These are phyloP conservation scores for Lipomyces starkeyi DNA, from an alignment of 805 yeast genomes.

Conservation along the genomic window DNA sequence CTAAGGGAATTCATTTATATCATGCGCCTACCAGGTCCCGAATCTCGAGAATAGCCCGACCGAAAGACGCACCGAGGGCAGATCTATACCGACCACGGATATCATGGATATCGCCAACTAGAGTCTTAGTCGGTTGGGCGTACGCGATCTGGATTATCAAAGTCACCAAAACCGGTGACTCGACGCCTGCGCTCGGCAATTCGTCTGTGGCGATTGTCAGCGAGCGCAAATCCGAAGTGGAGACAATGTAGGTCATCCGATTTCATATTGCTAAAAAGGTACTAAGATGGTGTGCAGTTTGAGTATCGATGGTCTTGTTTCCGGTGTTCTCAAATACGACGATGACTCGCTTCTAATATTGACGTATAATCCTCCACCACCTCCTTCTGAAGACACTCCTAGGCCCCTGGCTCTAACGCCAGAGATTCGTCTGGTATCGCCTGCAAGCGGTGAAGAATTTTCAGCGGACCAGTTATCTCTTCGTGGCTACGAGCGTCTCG, in stretches of 20 bases:
- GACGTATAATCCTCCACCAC: conserved; percentile 48
- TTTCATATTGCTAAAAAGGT: neutral
- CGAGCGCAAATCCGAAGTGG: conserved; percentile 37
- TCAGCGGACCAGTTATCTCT: conserved; percentile 80
- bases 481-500: conserved; percentile 61
- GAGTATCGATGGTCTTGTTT: conserved; percentile 58
- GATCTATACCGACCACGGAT: conserved; percentile 86
- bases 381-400: conserved; percentile 26
- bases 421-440: conserved; percentile 72
- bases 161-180: conserved; percentile 31
- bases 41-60: conserved; percentile 61
- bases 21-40: conserved; percentile 59
- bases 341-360: conserved; percentile 72
- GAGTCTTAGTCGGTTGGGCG: conserved; percentile 83
- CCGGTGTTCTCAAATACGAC: conserved; percentile 78
- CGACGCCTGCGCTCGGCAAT: conserved; percentile 11
- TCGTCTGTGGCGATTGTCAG: conserved; percentile 15
- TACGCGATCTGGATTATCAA: conserved; percentile 74
- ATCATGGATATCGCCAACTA: conserved; percentile 65
- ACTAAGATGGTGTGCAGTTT: conserved; percentile 48
- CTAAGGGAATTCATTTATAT: conserved; percentile 50
- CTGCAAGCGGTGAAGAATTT: conserved; percentile 69
- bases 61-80: conserved; percentile 63
- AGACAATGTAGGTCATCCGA: conserved; percentile 24
- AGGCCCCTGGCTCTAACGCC: conserved; percentile 58